A percentile compares a stretch with the other conserved stretches of the same genome.
Conservation (phyloP, 2,329 filamentous ascomycete species). For the Ophiostoma piceae region DNA sequence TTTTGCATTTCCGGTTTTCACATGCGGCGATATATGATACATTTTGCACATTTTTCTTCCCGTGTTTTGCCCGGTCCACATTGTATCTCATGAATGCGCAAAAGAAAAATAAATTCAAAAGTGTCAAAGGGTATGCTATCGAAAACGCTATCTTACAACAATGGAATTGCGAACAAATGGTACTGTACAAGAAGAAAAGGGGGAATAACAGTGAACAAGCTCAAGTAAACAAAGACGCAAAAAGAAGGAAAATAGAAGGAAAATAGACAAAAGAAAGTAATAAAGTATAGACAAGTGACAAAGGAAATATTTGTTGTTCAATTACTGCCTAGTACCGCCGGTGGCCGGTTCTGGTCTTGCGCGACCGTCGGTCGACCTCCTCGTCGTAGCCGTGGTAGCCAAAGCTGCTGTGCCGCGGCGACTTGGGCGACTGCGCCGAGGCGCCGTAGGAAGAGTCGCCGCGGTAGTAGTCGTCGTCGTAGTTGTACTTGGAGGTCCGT, state of each 20-base stretch:
- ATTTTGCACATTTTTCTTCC: neutral
- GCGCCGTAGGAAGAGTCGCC: neutral
- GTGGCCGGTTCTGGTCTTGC: neutral
- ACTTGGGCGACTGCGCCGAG: neutral
- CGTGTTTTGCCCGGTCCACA: neutral
- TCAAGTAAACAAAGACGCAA: neutral
- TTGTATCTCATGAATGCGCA: neutral
- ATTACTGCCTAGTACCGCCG: neutral
- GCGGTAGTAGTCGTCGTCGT: neutral
- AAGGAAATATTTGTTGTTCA: neutral
- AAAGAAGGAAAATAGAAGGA: neutral
- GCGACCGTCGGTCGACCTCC: neutral
- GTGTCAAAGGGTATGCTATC: neutral
- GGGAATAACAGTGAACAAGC: neutral
- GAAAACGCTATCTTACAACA: neutral
- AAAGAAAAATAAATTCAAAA: neutral
- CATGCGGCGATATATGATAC: neutral
- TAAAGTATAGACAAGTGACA: neutral
- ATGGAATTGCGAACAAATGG: neutral
- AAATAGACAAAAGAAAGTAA: neutral
- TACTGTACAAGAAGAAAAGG: neutral
- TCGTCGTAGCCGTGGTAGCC: neutral
- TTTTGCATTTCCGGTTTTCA: too few relatives aligned
- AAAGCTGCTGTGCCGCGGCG: neutral
- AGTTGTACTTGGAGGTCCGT: neutral